Conservation (phyloP, 106 monocot species). For the Dendrobium catenatum region DNA sequence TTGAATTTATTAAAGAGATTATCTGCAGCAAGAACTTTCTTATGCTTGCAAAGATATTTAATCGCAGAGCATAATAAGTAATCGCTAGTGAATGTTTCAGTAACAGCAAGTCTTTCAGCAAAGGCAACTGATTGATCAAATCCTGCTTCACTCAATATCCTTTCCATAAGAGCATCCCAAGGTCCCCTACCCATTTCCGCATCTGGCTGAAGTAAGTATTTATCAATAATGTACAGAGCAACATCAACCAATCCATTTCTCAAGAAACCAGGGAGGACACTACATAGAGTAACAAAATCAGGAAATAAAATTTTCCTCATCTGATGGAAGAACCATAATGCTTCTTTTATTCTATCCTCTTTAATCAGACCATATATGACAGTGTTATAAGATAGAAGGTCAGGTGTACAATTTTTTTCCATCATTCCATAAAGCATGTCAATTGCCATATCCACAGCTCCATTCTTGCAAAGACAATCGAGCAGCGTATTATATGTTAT, state of each 20-base stretch:
- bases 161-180: constrained; percentile 67
- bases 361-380: constrained; percentile 73
- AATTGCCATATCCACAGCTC: constrained; percentile 48
- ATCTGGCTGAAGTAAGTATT: constrained; percentile 28
- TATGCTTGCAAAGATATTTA: constrained; percentile 57
- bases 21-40: constrained; percentile 47
- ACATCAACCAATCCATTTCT: constrained; percentile 51
- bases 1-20: constrained; percentile 62
- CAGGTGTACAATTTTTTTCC: constrained; percentile 44
- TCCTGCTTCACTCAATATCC: constrained; percentile 57
- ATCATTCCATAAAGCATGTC: constrained; percentile 67
- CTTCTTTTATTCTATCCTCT: constrained; percentile 47
- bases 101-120: constrained; percentile 36
- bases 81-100: constrained; percentile 41
- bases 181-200: constrained; percentile 39
- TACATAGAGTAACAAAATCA: constrained; percentile 79
- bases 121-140: constrained; percentile 38
- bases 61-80: constrained; percentile 61
- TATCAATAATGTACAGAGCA: constrained; percentile 32
- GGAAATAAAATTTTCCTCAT: constrained; percentile 73
- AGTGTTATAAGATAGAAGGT: constrained; percentile 79
- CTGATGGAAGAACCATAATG: constrained; percentile 84
- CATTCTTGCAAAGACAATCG: constrained; percentile 77
- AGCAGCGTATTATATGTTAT: constrained; percentile 81
- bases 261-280: constrained; percentile 60